Percentiles rank a stretch among this genome's conserved stretches.
phyloP scores from a whole-genome alignment of 441 rosid species.

The Populus hybrid region DNA sequence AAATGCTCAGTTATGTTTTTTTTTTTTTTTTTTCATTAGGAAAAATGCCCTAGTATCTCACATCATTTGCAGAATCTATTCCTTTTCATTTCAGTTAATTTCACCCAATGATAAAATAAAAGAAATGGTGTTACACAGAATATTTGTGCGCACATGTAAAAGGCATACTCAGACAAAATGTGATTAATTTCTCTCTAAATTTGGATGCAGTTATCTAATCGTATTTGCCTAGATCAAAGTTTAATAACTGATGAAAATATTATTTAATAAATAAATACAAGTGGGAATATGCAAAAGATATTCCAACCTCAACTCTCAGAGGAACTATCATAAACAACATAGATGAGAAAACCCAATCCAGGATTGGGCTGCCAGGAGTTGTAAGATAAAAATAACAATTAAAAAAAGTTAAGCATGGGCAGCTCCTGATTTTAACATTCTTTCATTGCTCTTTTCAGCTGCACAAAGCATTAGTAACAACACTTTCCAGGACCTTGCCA shows the following conservation, averaged over 20 bases:
- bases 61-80: not conserved
- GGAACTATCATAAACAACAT: not conserved
- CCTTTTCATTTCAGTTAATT: not conserved
- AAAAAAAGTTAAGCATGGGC: not conserved
- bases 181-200: not conserved
- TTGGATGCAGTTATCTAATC: not conserved
- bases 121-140: not conserved
- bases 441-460: not conserved
- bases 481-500: not conserved
- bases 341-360: not conserved
- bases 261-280: not conserved
- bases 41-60: not conserved
- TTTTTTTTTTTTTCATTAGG: not conserved
- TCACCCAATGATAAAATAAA: not conserved
- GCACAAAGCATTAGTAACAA: not conserved
- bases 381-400: not conserved
- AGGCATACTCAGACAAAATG: not conserved
- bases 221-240: not conserved
- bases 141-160: not conserved
- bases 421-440: not conserved
- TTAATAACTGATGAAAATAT: not conserved
- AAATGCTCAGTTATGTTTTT: not conserved
- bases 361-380: not conserved
- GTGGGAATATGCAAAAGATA: not conserved
- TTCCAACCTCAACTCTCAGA: not conserved